phyloP scores from a whole-genome alignment of 2,329 filamentous ascomycete genomes.

The Dissoconium aciculare region DNA sequence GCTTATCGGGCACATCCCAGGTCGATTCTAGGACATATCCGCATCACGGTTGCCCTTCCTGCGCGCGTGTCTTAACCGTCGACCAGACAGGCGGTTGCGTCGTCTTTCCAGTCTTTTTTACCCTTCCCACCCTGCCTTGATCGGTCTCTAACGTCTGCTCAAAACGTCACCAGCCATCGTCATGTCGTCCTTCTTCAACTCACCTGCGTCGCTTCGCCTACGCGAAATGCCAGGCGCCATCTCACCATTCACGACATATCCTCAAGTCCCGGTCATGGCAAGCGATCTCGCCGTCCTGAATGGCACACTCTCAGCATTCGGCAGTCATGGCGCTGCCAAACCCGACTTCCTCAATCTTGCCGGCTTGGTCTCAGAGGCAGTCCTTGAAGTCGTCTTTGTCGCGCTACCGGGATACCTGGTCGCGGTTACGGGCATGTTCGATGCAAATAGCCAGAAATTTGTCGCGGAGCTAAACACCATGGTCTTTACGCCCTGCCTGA shows the following conservation, averaged over 20 bases:
- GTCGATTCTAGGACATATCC: too few species aligned
- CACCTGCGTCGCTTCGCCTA: conserved; percentile 33
- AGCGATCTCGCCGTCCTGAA: background rate
- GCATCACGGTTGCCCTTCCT: too few species aligned
- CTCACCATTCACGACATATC: conserved; percentile 16
- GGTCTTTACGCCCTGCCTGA: conserved; percentile 90
- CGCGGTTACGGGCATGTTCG: conserved; percentile 79
- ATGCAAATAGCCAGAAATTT: conserved; percentile 91
- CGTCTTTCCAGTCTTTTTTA: too few species aligned
- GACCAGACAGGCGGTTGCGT: too few species aligned
- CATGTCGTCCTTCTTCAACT: conserved; percentile 31
- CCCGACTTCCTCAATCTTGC: conserved; percentile 55
- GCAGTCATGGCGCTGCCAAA: conserved; percentile 31
- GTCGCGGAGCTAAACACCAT: conserved; percentile 91
- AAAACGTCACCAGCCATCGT: conserved; percentile 3
- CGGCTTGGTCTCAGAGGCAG: conserved; percentile 83
- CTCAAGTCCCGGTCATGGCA: conserved; percentile 29
- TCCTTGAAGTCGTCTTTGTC: conserved; percentile 89
- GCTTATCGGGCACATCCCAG: too few species aligned
- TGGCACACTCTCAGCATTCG: conserved; percentile 21
- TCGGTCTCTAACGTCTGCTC: too few species aligned
- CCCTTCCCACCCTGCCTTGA: too few species aligned
- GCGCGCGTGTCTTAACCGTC: too few species aligned
- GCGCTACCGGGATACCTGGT: conserved; percentile 88
- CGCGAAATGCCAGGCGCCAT: conserved; percentile 16